Percentiles rank a stretch among this genome's conserved stretches.
Conservation (phyloP, 73 alveolate species). For the Paramecium primaurelia region DNA sequence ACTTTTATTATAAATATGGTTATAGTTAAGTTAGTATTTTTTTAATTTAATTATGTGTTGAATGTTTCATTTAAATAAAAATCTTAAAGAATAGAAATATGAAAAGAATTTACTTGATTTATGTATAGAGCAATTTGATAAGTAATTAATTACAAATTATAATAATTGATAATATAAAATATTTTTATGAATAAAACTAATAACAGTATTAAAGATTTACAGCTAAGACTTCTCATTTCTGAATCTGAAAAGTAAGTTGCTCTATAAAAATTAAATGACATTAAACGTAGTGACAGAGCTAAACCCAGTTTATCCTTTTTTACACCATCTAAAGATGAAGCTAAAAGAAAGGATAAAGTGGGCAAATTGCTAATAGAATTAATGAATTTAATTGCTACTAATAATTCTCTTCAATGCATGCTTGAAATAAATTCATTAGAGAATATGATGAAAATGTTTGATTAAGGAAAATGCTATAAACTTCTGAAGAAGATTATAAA, state of each 20-base stretch:
- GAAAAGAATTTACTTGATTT: background rate
- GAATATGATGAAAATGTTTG: background rate
- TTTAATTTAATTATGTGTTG: too few species aligned
- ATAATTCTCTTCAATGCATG: background rate
- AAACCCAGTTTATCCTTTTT: background rate
- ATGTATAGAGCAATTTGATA: background rate
- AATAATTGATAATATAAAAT: background rate
- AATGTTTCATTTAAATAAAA: too few species aligned
- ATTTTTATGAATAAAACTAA: background rate
- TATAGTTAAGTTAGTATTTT: too few species aligned
- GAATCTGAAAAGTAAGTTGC: slow-evolving; percentile 21
- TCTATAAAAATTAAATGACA: background rate
- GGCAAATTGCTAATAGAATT: background rate
- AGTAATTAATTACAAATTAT: background rate
- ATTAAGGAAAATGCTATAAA: background rate
- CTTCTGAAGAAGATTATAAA: background rate
- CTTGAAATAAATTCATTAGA: background rate
- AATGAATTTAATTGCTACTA: background rate
- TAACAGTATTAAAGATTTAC: background rate
- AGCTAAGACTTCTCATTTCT: background rate
- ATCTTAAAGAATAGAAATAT: too few species aligned
- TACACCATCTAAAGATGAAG: background rate
- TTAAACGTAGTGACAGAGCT: background rate
- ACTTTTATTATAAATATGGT: too few species aligned
- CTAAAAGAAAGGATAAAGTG: background rate